phyloP scores from a whole-genome alignment of 1,284 basidiomycete genomes.

The Melampsora americana region DNA sequence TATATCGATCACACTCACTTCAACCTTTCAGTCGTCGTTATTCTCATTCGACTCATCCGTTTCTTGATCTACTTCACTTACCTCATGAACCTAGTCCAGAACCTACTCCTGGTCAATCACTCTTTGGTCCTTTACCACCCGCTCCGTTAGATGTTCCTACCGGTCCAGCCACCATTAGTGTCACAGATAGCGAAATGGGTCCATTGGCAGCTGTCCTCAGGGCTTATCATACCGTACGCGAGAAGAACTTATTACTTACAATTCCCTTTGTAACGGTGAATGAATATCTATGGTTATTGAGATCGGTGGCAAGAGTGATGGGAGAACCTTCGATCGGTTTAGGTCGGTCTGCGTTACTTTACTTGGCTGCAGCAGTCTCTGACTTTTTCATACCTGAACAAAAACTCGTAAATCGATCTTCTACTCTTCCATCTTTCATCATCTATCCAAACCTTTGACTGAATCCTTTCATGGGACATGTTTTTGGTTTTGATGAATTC shows the following conservation, averaged over 20 bases:
- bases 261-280: conserved; percentile 91
- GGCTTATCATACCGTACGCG: conserved; percentile 76
- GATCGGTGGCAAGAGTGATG: conserved; percentile 67
- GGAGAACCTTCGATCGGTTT: conserved; percentile 53
- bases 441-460: background rate
- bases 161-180: conserved; percentile 61
- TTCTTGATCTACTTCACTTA: conserved; percentile 77
- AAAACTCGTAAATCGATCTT: conserved; percentile 66
- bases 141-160: background rate
- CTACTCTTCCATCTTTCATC: background rate
- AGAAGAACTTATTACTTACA: conserved; percentile 70
- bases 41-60: conserved; percentile 94
- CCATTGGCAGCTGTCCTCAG: conserved; percentile 71
- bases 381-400: conserved; percentile 94
- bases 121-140: conserved; percentile 2
- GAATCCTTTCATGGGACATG: conserved; percentile 1
- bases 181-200: conserved; percentile 62
- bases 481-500: background rate
- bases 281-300: conserved; percentile 90
- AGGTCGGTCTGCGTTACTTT: conserved; percentile 78
- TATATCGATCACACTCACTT: conserved; percentile 94
- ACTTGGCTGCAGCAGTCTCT: conserved; percentile 93
- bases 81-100: conserved; percentile 3
- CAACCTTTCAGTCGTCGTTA: conserved; percentile 96
- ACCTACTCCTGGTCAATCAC: conserved; percentile 3